Evolutionary conservation across 192 early-diverging fungal genomes (phyloP), one percentile per base, ranked within the genome.

Genomic region (Mortierella antarctica): DNA sequence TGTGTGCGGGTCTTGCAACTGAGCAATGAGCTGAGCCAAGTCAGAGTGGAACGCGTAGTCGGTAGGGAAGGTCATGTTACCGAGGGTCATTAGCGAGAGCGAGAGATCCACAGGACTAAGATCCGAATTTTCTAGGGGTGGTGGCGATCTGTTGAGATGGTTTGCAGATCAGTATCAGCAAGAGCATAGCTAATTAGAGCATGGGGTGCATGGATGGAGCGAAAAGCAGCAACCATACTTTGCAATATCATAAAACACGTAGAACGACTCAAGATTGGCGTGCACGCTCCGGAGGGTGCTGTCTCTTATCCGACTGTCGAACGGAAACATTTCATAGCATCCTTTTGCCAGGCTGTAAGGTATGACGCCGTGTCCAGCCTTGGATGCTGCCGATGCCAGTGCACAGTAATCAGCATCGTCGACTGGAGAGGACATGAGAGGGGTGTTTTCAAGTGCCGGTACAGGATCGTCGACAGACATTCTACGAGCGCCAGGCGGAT

Each of bases 231-330:
- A 31, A 31, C 31, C 52, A n/a, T 68, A 80, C 77, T 57, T 80
- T 8, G 70, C 58, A 58, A 80, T 71, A 9, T 80, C 77, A 10
- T 80, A 80, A 68, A 80, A 80, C 40, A 80, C 77, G 18, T 80
- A 80, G 39, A 80, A 80, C 5, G 77, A 71, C 65, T 80, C 65
- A 31, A 80, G 57, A 65, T 80, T 80, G 15, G 77, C 70, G 3
- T 50, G 55, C 17, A 80, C 65, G 15, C 57, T 80, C 12, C 57
- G 42, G 20, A 79, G 41, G 11, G 69, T 62, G 6, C 65, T 23
- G 44, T 79, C 76, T 31, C 69, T 65, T 23, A 71, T 58, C 9
- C 11, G 40, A 7, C 65, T 18, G 50, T 68, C 51, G 46, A 80
- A 80, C 7, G 21, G 45, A 63, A 80, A 80, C 52, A 59, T 59